These are phyloP conservation scores for Candida peoriensis DNA, from an alignment of 805 yeast species.

Conservation along the genomic window DNA sequence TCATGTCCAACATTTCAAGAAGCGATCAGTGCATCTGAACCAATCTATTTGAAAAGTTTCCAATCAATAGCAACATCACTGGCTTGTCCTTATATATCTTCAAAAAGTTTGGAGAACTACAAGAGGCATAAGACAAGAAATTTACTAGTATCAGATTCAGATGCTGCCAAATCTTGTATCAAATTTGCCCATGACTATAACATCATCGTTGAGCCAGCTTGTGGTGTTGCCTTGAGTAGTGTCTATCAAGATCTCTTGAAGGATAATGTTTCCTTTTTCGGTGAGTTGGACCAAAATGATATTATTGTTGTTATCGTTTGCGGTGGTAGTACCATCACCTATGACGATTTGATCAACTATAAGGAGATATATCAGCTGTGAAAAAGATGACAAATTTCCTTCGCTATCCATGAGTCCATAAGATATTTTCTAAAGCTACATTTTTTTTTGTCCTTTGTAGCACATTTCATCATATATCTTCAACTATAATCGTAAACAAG, in stretches of 20 bases:
- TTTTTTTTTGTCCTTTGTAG: too few relatives aligned
- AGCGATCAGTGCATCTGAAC: slow-evolving; percentile 41
- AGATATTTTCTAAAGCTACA: too few relatives aligned
- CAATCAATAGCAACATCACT: slow-evolving; percentile 60
- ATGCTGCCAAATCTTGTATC: slow-evolving; percentile 50
- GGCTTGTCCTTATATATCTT: slow-evolving; percentile 56
- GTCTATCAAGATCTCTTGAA: slow-evolving; percentile 34
- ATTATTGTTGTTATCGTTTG: slow-evolving; percentile 53
- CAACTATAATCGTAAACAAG: not conserved
- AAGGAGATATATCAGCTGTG: slow-evolving; percentile 13
- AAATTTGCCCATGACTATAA: slow-evolving; percentile 46
- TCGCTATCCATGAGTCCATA: too few relatives aligned
- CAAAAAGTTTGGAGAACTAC: slow-evolving; percentile 42
- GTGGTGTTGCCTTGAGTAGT: slow-evolving; percentile 62
- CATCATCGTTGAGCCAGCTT: slow-evolving; percentile 62
- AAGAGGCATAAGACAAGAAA: slow-evolving; percentile 35
- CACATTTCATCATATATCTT: not conserved
- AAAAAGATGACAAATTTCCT: too few relatives aligned
- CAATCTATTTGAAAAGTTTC: slow-evolving; percentile 37
- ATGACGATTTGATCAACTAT: slow-evolving; percentile 23
- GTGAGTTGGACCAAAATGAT: slow-evolving; percentile 31
- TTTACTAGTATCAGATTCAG: slow-evolving; percentile 44
- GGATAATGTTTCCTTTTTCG: slow-evolving; percentile 27
- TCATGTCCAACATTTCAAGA: slow-evolving; percentile 56
- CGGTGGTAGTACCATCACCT: slow-evolving; percentile 43